A percentile compares a stretch with the other conserved stretches of the same genome.
These are phyloP conservation scores for Colletotrichum falcatum DNA, from an alignment of 2,329 filamentous ascomycete species.

Conservation along the genomic window DNA sequence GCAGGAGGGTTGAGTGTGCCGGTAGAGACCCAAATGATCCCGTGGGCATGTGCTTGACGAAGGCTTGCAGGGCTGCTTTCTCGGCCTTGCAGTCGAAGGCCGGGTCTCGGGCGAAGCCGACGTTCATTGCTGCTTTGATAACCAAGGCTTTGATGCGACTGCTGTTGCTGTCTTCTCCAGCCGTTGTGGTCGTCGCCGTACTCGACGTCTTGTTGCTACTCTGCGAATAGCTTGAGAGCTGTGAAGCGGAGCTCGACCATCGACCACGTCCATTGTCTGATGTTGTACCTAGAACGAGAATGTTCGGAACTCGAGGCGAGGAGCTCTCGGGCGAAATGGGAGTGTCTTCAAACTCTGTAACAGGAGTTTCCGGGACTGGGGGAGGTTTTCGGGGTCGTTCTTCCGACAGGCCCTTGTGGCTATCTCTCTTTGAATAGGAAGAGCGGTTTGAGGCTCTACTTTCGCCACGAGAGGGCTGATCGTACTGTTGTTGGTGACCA, in stretches of 20 bases:
- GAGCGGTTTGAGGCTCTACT: constrained; percentile 64
- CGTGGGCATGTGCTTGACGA: constrained; percentile 79
- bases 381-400: constrained; percentile 62
- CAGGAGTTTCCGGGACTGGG: constrained; percentile 85
- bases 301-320: constrained; percentile 83
- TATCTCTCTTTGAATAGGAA: constrained; percentile 66
- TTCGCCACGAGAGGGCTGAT: constrained; percentile 62
- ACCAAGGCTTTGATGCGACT: constrained; percentile 82
- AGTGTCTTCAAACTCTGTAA: constrained; percentile 94
- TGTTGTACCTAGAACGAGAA: constrained; percentile 83
- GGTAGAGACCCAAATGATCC: constrained; percentile 82
- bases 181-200: constrained; percentile 77
- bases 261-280: constrained; percentile 70
- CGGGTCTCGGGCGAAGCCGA: constrained; percentile 77
- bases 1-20: constrained; percentile 78
- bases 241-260: constrained; percentile 87
- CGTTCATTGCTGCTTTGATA: constrained; percentile 86
- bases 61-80: constrained; percentile 73
- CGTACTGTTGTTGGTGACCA: constrained; percentile 55
- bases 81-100: constrained; percentile 57
- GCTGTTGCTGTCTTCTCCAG: constrained; percentile 80
- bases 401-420: constrained; percentile 61
- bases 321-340: constrained; percentile 84
- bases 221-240: constrained; percentile 83
- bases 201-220: constrained; percentile 74